Evolutionary conservation across 2,329 filamentous ascomycete genomes (phyloP).

Genomic region (Teratosphaeria pseudoeucalypti): DNA sequence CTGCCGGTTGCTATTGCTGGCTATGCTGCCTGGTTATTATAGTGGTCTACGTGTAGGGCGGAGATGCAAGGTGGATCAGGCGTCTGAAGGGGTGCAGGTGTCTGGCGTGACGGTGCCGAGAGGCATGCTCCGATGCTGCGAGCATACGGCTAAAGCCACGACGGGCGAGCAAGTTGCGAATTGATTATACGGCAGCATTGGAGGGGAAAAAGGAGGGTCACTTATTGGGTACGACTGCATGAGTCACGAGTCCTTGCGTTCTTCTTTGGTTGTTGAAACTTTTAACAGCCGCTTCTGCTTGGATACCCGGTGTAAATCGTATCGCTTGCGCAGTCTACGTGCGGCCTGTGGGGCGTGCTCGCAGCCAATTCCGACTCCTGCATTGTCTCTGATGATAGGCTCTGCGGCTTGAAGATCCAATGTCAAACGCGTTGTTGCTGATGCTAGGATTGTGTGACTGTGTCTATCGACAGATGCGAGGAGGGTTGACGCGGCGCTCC

Average conservation of each 20-base stretch:
- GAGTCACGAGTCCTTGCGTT: background rate
- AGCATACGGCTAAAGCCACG: too few species aligned
- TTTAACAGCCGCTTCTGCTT: background rate
- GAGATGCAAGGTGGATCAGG: background rate
- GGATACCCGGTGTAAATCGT: background rate
- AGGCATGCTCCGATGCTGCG: too few species aligned
- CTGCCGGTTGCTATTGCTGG: constrained; percentile 28
- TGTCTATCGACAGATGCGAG: too few species aligned
- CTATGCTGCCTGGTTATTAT: constrained; percentile 25
- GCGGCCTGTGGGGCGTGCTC: too few species aligned
- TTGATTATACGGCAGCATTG: background rate
- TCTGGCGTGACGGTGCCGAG: too few species aligned
- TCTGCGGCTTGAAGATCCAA: too few species aligned
- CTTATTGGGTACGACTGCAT: background rate
- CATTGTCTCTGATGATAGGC: too few species aligned
- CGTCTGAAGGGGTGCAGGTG: too few species aligned
- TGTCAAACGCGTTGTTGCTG: too few species aligned
- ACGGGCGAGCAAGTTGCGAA: background rate
- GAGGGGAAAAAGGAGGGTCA: background rate
- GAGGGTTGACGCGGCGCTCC: too few species aligned
- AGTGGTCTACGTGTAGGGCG: background rate
- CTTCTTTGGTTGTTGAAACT: background rate
- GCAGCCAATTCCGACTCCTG: too few species aligned
- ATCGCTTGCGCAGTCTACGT: background rate
- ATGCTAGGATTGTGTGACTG: too few species aligned